Evolutionary conservation across 2,329 filamentous ascomycete species (phyloP), one percentile per base, ranked within the genome.

Genomic region (Calonectria pseudoreteaudii): DNA sequence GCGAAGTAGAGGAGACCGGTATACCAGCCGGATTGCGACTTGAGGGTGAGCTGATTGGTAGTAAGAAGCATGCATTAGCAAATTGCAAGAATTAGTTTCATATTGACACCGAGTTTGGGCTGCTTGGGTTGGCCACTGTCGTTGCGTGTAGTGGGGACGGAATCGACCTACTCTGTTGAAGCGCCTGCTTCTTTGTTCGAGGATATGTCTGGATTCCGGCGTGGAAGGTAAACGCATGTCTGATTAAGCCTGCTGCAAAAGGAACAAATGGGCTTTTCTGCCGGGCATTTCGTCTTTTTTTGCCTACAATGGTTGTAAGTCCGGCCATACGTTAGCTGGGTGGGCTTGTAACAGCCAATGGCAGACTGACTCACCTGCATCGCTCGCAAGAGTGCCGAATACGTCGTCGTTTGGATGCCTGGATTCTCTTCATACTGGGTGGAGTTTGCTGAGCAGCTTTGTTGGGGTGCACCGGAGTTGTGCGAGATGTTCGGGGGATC

Each of bases 201-300:
- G 1, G 28, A 18, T 2, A 56, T 47, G 13, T 70, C 44, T 11
- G 74, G 72, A 11, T 74, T 77, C 0, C 76, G 60, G 1, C 78
- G 66, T 0, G 78, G 78, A 1, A 80, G 78, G 67, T 80, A 80
- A 1, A 75, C 60, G 16, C 78, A 80, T 0, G 70, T 64, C 20
- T 78, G 73, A 16, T 73, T 72, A 2, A 78, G 74, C 1, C 76
- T 69, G 8, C 68, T 70, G 31, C 78, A 80, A 50, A 78, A 78
- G 3, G 78, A 79, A 53, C 78, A 80, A 0, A 26, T 68, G 0
- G 78, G 78, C 36, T 80, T 80, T 60, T 80, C 78, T 30, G 78
- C 76, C 4, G 78, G 77, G 14, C 78, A 80, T 60, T 80, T 80
- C 1, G 78, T 78, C 66, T 80, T 80, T 50, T 80, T 80, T 20